These are phyloP conservation scores for Nakazawaea peltata DNA, from an alignment of 805 yeast species.

Conservation along the genomic window DNA sequence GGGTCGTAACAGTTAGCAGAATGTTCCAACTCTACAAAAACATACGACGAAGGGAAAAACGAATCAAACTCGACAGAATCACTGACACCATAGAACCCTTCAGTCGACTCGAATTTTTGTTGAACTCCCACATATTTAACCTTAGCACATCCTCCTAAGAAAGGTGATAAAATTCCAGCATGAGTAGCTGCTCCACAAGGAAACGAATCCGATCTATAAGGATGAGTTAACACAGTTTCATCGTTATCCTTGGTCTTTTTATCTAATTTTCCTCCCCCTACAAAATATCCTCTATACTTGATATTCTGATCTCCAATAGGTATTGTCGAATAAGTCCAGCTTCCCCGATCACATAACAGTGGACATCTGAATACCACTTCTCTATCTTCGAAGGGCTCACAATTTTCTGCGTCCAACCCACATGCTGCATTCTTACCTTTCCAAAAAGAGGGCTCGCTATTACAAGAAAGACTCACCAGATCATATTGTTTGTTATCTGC, in stretches of 20 bases:
- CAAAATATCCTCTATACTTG: conserved; percentile 62
- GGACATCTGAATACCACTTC: conserved; percentile 70
- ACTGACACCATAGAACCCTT: conserved; percentile 46
- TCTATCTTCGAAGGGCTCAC: conserved; percentile 36
- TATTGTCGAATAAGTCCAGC: conserved; percentile 66
- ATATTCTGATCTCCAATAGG: conserved; percentile 65
- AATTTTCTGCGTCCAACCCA: conserved; percentile 61
- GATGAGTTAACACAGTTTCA: conserved; percentile 33
- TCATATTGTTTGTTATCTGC: conserved; percentile 12
- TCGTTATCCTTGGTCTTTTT: conserved; percentile 11
- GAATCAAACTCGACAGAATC: conserved; percentile 53
- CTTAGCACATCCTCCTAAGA: conserved; percentile 72
- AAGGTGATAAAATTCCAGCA: conserved; percentile 68
- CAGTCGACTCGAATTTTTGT: conserved; percentile 34
- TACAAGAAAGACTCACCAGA: conserved; percentile 40
- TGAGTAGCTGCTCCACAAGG: conserved; percentile 90
- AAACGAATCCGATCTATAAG: conserved; percentile 83
- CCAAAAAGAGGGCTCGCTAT: conserved; percentile 48
- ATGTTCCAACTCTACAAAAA: conserved; percentile 33
- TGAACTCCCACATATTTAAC: conserved; percentile 49
- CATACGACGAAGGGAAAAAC: conserved; percentile 68
- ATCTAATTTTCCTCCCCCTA: conserved; percentile 60
- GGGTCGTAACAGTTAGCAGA: conserved; percentile 62
- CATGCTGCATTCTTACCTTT: conserved; percentile 67
- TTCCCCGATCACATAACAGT: conserved; percentile 74